Base-by-base conservation (phyloP, 805 yeast genomes). In the Nakazawaea wickerhamii region DNA sequence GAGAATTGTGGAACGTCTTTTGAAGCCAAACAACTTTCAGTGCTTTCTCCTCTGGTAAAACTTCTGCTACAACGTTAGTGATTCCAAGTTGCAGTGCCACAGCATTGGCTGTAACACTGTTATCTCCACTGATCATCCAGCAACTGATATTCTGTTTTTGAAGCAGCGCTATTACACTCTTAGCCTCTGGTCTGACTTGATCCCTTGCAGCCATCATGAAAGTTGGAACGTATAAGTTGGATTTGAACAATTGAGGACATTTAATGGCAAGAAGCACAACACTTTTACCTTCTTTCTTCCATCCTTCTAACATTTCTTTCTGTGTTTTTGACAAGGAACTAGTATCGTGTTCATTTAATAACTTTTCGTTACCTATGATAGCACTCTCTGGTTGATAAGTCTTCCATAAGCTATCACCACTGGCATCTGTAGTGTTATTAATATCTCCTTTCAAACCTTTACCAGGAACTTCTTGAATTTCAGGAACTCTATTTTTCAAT, bases 81-180 rank as follows among this genome's bases (percentile, higher is more conserved):
- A 84, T 81, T 0, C 85, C 84, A 15, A 84, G 64, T 49, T 79
- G 81, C 9, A 58, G 53, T 0, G 83, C 91, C 26, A 84, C 77
- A 0, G 86, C 79, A 20, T 67, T 64, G 1, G 93, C 91, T 0
- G 93, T 84, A 18, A 68, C 54, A 38, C 55, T 68, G 52, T 81
- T 82, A 55, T 84, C 93, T 17, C 93, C 93, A 3, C 88, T 77
- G 31, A 84, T 77, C 85, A 84, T 81, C 79, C 84, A 84, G 39
- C 83, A 73, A 18, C 72, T 71, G 15, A 83, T 73, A 5, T 72
- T 70, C 5, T 57, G 57, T 8, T 43, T 40, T 31, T 65, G 59
- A 10, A 77, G 55, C 5, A 61, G 60, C 6, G 61, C 51, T 15
- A 84, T 65, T 0, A 82, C 82, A 17, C 52, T 51, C 27, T 63